Base-by-base conservation (phyloP, 768 basidiomycete genomes). In the Lactarius evosmus region DNA sequence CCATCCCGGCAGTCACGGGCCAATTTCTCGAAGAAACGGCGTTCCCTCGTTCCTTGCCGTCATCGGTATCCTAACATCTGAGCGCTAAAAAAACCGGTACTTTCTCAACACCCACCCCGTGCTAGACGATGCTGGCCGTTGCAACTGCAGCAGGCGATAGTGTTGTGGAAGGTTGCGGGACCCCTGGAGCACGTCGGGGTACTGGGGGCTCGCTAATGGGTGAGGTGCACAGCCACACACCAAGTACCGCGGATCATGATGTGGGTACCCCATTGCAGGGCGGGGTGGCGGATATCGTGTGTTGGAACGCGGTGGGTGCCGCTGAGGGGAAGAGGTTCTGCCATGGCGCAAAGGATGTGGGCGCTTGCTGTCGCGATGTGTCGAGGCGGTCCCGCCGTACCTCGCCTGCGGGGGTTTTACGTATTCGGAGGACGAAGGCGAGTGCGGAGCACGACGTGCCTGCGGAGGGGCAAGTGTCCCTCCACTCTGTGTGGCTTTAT, bases 331-430 rank as follows among this genome's bases (percentile, higher is more conserved):
- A 14, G 34, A 38, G 52, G 58, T 64, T 64, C 58, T 7, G 12
- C 33, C 32, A 56, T 2, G 27, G 33, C 16, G 33, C 44, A 0
- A 55, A 52, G 55, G 55, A 41, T 38, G 46, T 19, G 55, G 32
- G 41, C 61, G 59, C 59, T 60, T 49, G 46, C 2, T 5, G 22
- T 49, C 46, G 25, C 11, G 46, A n/a, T 51, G 41, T 12, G 63
- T 65, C 14, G 63, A 64, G 63, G 60, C 63, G 14, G 16, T 56
- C 30, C 22, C 49, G 36, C 53, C 58, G 7, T 60, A 60, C 54
- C 3, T 9, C 22, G 54, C 46, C 4, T 65, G 59, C 54, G 59
- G 51, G 25, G 49, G 54, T n/a, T n/a, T n/a, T 2, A 51, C 41
- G 9, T 65, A 34, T 51, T 50, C 49, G 56, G 60, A n/a, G 63